phyloP scores from a whole-genome alignment of 177 flowering plant species.

The Vitis hybrid region DNA sequence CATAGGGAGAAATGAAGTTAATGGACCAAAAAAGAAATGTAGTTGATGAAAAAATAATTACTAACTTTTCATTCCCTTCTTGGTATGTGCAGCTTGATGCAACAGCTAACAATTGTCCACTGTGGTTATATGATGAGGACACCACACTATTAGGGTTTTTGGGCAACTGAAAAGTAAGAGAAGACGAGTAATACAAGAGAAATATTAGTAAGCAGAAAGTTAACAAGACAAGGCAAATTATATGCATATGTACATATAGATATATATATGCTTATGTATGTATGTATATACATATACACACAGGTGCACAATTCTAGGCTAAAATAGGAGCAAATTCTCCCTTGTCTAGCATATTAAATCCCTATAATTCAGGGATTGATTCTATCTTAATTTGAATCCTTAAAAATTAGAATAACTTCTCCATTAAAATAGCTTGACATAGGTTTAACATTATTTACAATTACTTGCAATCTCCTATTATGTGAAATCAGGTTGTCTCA shows the following conservation, averaged over 20 bases:
- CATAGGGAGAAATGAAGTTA: constrained; percentile 1
- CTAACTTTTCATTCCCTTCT: constrained; percentile 72
- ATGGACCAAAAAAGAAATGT: background rate
- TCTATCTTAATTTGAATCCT: too few relatives aligned
- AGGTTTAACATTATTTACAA: too few relatives aligned
- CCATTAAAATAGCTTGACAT: too few relatives aligned
- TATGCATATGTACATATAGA: background rate
- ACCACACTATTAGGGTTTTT: constrained; percentile 67
- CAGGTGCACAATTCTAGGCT: too few relatives aligned
- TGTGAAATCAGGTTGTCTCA: too few relatives aligned
- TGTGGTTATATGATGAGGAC: constrained; percentile 63
- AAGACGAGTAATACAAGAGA: constrained; percentile 5
- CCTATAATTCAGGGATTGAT: too few relatives aligned
- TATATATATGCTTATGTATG: too few relatives aligned
- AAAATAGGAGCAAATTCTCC: background rate
- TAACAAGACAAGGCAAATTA: background rate
- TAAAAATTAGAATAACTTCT: too few relatives aligned
- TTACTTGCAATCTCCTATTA: too few relatives aligned
- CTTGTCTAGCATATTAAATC: too few relatives aligned
- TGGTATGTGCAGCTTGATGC: constrained; percentile 83
- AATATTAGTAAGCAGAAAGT: background rate
- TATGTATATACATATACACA: too few relatives aligned
- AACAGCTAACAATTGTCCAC: constrained; percentile 74
- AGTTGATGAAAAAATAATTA: background rate
- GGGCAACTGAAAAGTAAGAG: constrained; percentile 47